Evolutionary conservation across 2,329 filamentous ascomycete genomes (phyloP).

Genomic region (Claviceps citrina): DNA sequence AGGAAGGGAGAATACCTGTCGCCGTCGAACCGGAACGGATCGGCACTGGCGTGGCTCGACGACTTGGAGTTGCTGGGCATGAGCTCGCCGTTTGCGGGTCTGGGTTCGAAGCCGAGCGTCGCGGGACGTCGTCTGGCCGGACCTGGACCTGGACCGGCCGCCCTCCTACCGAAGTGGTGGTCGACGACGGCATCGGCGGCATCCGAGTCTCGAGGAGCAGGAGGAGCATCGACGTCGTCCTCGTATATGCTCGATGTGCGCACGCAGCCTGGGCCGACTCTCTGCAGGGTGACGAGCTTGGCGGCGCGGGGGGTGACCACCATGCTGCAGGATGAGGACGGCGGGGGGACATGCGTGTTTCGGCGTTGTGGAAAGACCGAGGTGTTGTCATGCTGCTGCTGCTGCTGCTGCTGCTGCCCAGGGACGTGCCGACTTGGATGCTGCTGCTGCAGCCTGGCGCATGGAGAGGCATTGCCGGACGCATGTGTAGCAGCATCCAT

Average conservation of each 20-base stretch:
- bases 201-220: neutral
- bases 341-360: neutral
- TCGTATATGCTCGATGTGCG: constrained; percentile 6
- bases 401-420: too few relatives aligned
- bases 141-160: too few relatives aligned
- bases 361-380: neutral
- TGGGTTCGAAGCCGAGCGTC: constrained; percentile 5
- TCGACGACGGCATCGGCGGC: neutral
- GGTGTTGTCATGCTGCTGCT: neutral
- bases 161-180: neutral
- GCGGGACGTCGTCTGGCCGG: constrained; percentile 5
- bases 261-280: neutral
- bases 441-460: neutral
- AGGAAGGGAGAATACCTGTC: constrained; percentile 23
- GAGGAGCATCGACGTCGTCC: neutral
- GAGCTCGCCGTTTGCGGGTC: constrained; percentile 1
- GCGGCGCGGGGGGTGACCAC: neutral
- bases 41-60: constrained; percentile 21
- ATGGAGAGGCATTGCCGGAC: neutral
- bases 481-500: constrained; percentile 10
- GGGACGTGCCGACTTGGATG: neutral
- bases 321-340: neutral
- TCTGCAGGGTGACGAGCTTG: neutral
- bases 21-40: constrained; percentile 32
- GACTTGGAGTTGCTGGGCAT: constrained; percentile 13